Evolutionary conservation across 768 basidiomycete species (phyloP).

Genomic region (Hypholoma fasciculare): DNA sequence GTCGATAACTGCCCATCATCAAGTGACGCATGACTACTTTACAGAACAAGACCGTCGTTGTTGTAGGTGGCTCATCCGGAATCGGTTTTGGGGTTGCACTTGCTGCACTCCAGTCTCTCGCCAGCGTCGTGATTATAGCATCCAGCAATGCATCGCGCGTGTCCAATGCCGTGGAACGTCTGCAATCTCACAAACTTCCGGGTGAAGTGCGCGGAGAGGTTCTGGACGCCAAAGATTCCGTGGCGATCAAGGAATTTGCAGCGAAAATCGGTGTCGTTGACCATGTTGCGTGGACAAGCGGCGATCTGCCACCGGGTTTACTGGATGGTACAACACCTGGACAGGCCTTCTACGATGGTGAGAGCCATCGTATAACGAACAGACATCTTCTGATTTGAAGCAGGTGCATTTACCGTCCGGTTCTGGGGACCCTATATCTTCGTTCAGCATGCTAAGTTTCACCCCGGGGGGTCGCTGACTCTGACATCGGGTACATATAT

Average conservation of each 20-base stretch:
- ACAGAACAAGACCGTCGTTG: not conserved
- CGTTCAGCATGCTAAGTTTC: conserved; percentile 1
- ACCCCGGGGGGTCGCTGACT: conserved; percentile 1
- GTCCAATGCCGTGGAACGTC: not conserved
- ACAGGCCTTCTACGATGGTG: not conserved
- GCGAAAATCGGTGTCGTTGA: not conserved
- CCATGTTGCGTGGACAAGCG: conserved; percentile 4
- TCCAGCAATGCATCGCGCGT: not conserved
- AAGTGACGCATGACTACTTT: not conserved
- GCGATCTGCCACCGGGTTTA: not conserved
- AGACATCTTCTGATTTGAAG: not conserved
- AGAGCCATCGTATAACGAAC: no score
- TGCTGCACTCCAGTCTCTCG: not conserved
- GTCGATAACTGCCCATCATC: not conserved
- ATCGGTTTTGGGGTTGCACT: not conserved
- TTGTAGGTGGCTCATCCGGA: not conserved
- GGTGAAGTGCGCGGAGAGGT: conserved; percentile 2
- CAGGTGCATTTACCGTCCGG: conserved; percentile 1
- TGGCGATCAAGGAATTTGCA: not conserved
- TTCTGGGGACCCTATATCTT: conserved; percentile 5
- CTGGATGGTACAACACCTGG: not conserved
- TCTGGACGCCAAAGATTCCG: not conserved
- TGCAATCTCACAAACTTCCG: not conserved
- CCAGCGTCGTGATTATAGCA: not conserved
- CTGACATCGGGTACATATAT: not conserved